These are phyloP conservation scores for Salinomyces thailandicus DNA, from an alignment of 2,329 filamentous ascomycete genomes.

Conservation along the genomic window DNA sequence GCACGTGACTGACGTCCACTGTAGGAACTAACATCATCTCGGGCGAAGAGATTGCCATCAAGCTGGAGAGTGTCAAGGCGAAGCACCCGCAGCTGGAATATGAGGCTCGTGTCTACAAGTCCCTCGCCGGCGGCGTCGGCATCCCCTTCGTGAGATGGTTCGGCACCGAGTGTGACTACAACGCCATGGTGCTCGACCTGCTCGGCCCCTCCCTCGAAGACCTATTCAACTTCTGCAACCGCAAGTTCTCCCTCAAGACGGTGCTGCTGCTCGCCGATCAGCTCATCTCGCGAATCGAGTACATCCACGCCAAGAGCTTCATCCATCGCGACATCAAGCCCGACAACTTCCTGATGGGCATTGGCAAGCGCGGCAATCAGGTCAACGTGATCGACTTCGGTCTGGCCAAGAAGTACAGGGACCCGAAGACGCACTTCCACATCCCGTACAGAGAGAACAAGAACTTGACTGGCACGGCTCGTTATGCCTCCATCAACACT, in stretches of 20 bases:
- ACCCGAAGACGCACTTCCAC: slow-evolving; percentile 99
- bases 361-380: slow-evolving; percentile 97
- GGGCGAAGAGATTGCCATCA: slow-evolving; percentile 98
- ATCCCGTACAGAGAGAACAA: slow-evolving; percentile 99
- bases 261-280: slow-evolving; percentile 93
- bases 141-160: slow-evolving; percentile 99
- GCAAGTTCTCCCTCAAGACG: slow-evolving; percentile 98
- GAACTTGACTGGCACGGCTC: slow-evolving; percentile 97
- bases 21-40: slow-evolving; percentile 97
- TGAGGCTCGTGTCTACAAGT: slow-evolving; percentile 86
- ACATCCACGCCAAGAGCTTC: slow-evolving; percentile 99
- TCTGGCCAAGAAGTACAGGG: slow-evolving; percentile 98
- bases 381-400: slow-evolving; percentile 99
- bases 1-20: slow-evolving; percentile 5
- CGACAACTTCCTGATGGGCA: slow-evolving; percentile 99
- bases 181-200: slow-evolving; percentile 97
- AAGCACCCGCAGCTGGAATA: slow-evolving; percentile 99
- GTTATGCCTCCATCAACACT: slow-evolving; percentile 98
- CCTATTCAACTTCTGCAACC: slow-evolving; percentile 99
- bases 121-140: slow-evolving; percentile 87
- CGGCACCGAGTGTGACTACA: slow-evolving; percentile 98
- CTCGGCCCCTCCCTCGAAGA: slow-evolving; percentile 93
- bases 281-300: slow-evolving; percentile 97
- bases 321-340: slow-evolving; percentile 99
- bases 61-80: slow-evolving; percentile 98